Evolutionary conservation across 2,329 filamentous ascomycete genomes (phyloP), one percentile per base, ranked within the genome.

Genomic region (Hymenoscyphus linearis): DNA sequence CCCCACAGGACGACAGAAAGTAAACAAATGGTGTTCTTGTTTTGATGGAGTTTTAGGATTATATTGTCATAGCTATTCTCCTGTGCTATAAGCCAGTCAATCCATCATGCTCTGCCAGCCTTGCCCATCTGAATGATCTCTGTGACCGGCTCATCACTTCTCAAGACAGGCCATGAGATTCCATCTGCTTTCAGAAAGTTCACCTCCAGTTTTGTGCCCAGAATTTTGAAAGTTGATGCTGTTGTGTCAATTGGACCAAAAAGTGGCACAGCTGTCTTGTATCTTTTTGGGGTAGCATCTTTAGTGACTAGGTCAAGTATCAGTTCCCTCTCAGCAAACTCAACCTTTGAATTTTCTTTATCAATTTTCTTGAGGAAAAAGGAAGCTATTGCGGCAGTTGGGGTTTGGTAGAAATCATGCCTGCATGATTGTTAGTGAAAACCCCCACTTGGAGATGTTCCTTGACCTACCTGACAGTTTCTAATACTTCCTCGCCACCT

Each of bases 361-460:
- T 93, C 86, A 70, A 99, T 96, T 79, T 98, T 98, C 81, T 98
- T 99, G 59, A 98, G 82, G 78, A 96, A 99, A 68, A 97, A 88
- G 9, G 90, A 95, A 2, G 90, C 93, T 67, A 96, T 96, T 61
- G 98, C 90, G 14, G 85, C 86, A 13, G 85, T 84, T 2, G 88
- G 80, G 1, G 95, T 98, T 76, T 99, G 95, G 77, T 99, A 99
- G 77, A 93, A 99, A 76, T 99, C 95, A 72, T 89, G 86, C 63
- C 88, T 89, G 70, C 54, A 47, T 31, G 34, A 34, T 13, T 53
- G 50, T 62, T 55, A 57, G 61, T 55, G 60, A 58, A 55, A 16
- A 57, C 52, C 44, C 57, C 58, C 31, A 50, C 47, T 26, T 36
- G 34, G 10, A 26, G 2, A 40, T 37, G n/a, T 35, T 52, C 34